Evolutionary conservation across 257 asterid species (phyloP), one percentile per base, ranked within the genome.

Genomic region (Lavandula angustifolia): DNA sequence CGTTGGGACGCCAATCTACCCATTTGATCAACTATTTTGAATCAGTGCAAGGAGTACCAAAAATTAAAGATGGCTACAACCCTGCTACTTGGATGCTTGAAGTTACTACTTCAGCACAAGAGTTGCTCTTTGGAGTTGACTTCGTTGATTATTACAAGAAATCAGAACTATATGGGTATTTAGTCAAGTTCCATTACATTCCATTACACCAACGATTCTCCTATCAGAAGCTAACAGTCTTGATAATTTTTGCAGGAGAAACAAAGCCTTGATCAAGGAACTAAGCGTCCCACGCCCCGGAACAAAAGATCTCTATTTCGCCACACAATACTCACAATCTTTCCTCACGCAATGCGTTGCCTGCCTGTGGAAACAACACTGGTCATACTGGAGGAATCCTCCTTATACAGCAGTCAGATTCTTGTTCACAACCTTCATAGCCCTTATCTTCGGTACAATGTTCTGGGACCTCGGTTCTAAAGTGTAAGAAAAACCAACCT

Each of bases 321-420:
- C 86, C 0, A 70, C 88, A 4, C 57, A 83, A 59, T 91, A 80
- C 68, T 88, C 98, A 0, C 96, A 84, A 50, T 38, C 89, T 12
- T 84, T 88, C 75, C 73, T 79, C 44, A 66, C 66, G 27, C 98
- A 91, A 62, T 88, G 87, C 65, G 16, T 77, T 68, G 98, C 98
- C 63, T 91, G 98, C 73, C 76, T 91, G 33, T 86, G 96, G 96
- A 91, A 91, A 66, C 96, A 86, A 64, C 87, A 83, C 80, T 78
- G 82, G 82, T 89, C 98, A 1, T 92, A 89, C 77, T 92, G 98
- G 98, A 76, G 92, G 8, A 88, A 92, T 49, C 75, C 95, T 14
- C 81, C 89, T 46, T 89, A 92, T 50, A 84, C 95, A 0, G 94
- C 96, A 0, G 89, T 88, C 2, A 83, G 95, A 73, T 86, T 91